Conservation (phyloP, 2,329 filamentous ascomycete genomes). For the Diaporthe citri region DNA sequence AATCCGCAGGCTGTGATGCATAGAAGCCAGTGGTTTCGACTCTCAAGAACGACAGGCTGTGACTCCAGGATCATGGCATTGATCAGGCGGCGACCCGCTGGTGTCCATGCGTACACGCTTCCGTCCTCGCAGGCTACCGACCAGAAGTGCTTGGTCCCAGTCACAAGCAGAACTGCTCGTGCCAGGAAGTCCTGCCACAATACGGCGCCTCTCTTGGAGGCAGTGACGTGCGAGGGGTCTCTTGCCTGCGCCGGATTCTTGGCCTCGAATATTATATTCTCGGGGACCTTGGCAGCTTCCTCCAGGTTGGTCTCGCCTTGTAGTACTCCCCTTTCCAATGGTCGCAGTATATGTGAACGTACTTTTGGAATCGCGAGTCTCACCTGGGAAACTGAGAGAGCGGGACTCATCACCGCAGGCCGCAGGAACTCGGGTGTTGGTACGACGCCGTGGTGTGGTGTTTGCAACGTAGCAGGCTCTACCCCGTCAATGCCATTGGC, state of each 20-base stretch:
- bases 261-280: conserved; percentile 87
- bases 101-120: conserved; percentile 90
- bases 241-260: conserved; percentile 81
- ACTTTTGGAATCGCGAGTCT: conserved; percentile 90
- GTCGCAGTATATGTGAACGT: conserved; percentile 83
- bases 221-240: conserved; percentile 86
- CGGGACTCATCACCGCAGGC: conserved; percentile 87
- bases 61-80: conserved; percentile 90
- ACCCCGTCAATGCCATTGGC: conserved; percentile 82
- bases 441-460: conserved; percentile 70
- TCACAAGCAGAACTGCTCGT: conserved; percentile 86
- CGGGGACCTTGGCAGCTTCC: conserved; percentile 72
- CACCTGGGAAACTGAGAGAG: conserved; percentile 84
- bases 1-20: conserved; percentile 90
- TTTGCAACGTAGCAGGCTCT: conserved; percentile 77
- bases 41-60: conserved; percentile 94
- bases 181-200: conserved; percentile 97
- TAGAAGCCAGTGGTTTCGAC: conserved; percentile 88
- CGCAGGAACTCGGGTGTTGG: conserved; percentile 86
- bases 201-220: conserved; percentile 82
- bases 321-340: conserved; percentile 77
- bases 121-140: conserved; percentile 94
- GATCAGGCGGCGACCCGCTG: conserved; percentile 86
- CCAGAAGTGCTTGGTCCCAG: conserved; percentile 93
- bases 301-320: conserved; percentile 66